Base-by-base conservation (phyloP, 2,329 filamentous ascomycete genomes). In the Xylariaceae sp. region DNA sequence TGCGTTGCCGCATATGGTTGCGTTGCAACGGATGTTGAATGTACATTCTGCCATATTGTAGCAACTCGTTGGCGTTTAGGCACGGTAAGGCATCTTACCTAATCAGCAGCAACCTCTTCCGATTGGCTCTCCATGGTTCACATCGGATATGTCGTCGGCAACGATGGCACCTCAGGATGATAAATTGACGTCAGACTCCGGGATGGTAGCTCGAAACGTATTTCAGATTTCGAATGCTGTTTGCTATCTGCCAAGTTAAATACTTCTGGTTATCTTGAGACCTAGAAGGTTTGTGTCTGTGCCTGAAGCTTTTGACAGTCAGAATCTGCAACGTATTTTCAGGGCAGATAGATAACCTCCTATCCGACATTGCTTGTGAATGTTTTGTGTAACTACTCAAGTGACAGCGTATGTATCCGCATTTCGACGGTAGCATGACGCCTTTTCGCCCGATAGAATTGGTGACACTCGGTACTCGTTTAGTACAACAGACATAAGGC, bases 171-270 rank as follows among this genome's bases (percentile, higher is more conserved):
- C n/a, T n/a, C n/a, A n/a, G n/a, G n/a, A n/a, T n/a, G n/a, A n/a
- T n/a, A n/a, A n/a, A n/a, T n/a, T n/a, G n/a, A n/a, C n/a, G n/a
- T n/a, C n/a, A n/a, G n/a, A n/a, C n/a, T n/a, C n/a, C n/a, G n/a
- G n/a, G n/a, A n/a, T n/a, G n/a, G n/a, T n/a, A 52, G 52, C 50
- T 54, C 42, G 48, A 53, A 50, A 48, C 47, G 49, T 45, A 45
- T 49, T 53, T 53, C 49, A 50, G 49, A 54, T 54, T 59, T 59
- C 49, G 41, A 51, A 57, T 26, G 22, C 11, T 26, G 22, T 26
- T 26, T 6, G 47, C 58, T 61, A 61, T 58, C 55, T 60, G 57
- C 52, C 52, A 54, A 46, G 55, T 55, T 55, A 44, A 53, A 43
- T 58, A 38, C 41, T 22, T 43, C 37, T 30, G 26, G 35, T 19